These are phyloP conservation scores for Stachybotrys chlorohalonatus DNA, from an alignment of 2,329 filamentous ascomycete genomes.

Conservation along the genomic window DNA sequence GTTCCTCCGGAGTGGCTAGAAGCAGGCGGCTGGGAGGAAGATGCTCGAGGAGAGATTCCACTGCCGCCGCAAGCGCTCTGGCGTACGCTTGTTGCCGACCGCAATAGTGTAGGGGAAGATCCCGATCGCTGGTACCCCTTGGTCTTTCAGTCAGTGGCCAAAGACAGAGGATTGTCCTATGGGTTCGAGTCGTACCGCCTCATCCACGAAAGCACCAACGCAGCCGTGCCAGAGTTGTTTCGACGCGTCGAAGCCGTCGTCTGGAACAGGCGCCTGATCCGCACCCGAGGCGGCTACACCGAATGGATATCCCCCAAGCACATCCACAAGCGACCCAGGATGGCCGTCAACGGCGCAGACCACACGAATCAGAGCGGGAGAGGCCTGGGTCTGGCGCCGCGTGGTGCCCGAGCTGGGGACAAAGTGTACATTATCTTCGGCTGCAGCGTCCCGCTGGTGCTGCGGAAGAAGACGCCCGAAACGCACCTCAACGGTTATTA, in stretches of 20 bases:
- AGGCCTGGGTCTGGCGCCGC: not conserved
- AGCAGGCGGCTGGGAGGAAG: not conserved
- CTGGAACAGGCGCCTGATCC: not conserved
- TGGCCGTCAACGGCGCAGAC: not conserved
- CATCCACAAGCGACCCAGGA: not conserved
- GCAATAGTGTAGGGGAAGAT: not conserved
- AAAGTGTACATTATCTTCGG: not conserved
- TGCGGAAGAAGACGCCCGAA: not conserved
- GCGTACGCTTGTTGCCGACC: not conserved
- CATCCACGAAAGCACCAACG: not conserved
- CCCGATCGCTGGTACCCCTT: not conserved
- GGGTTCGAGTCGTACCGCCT: not conserved
- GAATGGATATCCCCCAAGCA: not conserved
- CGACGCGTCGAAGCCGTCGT: not conserved
- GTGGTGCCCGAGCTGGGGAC: not conserved
- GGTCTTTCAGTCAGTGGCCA: not conserved
- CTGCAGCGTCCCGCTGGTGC: not conserved
- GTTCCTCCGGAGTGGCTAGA: not conserved
- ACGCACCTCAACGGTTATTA: not conserved
- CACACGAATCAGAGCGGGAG: not conserved
- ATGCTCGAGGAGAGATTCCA: not conserved
- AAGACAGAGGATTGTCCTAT: not conserved
- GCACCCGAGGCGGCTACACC: not conserved
- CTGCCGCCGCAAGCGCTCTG: not conserved
- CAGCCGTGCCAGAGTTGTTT: not conserved